Percentiles rank a stretch among this genome's conserved stretches.
These are phyloP conservation scores for Dothideomycetidae sp. DNA, from an alignment of 2,329 filamentous ascomycete genomes.

Conservation along the genomic window DNA sequence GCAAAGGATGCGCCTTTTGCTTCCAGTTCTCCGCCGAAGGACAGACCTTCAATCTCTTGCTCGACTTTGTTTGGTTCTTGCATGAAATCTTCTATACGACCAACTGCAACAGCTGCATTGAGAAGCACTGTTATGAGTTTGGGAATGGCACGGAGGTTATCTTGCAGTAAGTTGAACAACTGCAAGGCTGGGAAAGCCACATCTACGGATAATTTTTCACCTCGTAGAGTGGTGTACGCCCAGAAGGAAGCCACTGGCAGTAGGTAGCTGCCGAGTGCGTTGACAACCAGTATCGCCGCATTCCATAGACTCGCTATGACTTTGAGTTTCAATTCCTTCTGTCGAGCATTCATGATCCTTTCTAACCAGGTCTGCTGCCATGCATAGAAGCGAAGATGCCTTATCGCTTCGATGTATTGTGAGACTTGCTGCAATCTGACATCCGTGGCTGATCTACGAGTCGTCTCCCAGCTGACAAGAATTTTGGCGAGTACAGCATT, in stretches of 20 bases:
- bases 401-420: conserved; percentile 75
- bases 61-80: conserved; percentile 56
- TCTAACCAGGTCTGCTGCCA: conserved; percentile 66
- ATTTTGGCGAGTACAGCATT: conserved; percentile 54
- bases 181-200: conserved; percentile 78
- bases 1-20: conserved; percentile 57
- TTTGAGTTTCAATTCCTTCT: conserved; percentile 51
- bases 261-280: conserved; percentile 54
- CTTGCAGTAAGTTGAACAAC: conserved; percentile 62
- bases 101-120: conserved; percentile 71
- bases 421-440: conserved; percentile 63
- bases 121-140: conserved; percentile 60
- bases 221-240: conserved; percentile 60
- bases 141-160: conserved; percentile 59
- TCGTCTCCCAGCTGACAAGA: conserved; percentile 54
- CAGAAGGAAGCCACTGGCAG: conserved; percentile 74
- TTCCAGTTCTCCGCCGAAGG: conserved; percentile 24
- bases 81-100: conserved; percentile 77
- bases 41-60: conserved; percentile 23
- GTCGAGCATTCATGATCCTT: conserved; percentile 52
- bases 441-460: conserved; percentile 61
- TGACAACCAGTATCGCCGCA: conserved; percentile 51
- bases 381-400: conserved; percentile 67
- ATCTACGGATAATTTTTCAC: conserved; percentile 56
- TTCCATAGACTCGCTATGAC: conserved; percentile 50